phyloP scores from a whole-genome alignment of 2,329 filamentous ascomycete species.

The Aspergillus tamarii region DNA sequence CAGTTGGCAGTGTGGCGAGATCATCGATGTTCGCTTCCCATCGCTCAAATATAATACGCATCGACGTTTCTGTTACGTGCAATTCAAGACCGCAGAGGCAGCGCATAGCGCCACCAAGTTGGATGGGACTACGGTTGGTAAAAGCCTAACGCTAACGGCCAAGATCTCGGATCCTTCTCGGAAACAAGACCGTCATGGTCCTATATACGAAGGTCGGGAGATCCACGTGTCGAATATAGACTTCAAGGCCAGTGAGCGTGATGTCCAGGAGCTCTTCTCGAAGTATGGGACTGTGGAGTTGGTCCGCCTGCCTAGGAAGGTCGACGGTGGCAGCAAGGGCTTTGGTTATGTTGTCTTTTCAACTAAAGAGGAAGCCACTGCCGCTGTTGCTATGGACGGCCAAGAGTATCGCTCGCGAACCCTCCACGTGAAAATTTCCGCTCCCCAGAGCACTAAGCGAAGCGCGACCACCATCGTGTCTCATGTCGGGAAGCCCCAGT shows the following conservation, averaged over 20 bases:
- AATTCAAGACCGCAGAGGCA: slow-evolving; percentile 72
- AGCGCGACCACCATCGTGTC: slow-evolving; percentile 50
- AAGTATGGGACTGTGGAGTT: slow-evolving; percentile 76
- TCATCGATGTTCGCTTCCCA: slow-evolving; percentile 85
- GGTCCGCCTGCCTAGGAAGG: slow-evolving; percentile 70
- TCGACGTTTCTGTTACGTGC: slow-evolving; percentile 92
- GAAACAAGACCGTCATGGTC: slow-evolving; percentile 78
- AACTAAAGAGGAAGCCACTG: slow-evolving; percentile 67
- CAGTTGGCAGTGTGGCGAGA: slow-evolving; percentile 66
- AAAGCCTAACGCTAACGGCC: slow-evolving; percentile 69
- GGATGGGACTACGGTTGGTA: slow-evolving; percentile 70
- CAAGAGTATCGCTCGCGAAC: slow-evolving; percentile 70
- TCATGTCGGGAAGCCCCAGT: slow-evolving; percentile 38
- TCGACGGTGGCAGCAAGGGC: slow-evolving; percentile 72
- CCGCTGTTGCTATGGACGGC: slow-evolving; percentile 70
- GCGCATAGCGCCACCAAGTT: slow-evolving; percentile 73
- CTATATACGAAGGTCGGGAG: slow-evolving; percentile 85
- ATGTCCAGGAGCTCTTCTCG: slow-evolving; percentile 71
- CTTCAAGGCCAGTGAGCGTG: slow-evolving; percentile 63
- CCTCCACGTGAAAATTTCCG: slow-evolving; percentile 64
- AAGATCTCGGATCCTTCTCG: slow-evolving; percentile 82
- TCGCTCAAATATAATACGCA: slow-evolving; percentile 87
- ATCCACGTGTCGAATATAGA: slow-evolving; percentile 75
- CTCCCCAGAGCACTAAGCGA: slow-evolving; percentile 47
- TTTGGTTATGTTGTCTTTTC: slow-evolving; percentile 80